These are phyloP conservation scores for Mycena venus DNA, from an alignment of 768 basidiomycete genomes.

Conservation along the genomic window DNA sequence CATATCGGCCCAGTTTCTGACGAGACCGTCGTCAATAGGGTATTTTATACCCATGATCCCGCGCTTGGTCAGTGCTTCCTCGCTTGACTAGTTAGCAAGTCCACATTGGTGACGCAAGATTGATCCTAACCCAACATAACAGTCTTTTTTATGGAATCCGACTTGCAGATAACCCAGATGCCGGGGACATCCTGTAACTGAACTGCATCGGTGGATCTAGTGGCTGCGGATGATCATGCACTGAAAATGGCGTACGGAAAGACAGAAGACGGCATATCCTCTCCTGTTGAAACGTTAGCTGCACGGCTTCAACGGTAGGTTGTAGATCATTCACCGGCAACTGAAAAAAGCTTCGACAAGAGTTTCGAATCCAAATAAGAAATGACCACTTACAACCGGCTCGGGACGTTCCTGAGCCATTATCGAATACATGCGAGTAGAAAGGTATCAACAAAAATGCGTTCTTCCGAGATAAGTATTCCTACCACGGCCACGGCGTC, in stretches of 20 bases:
- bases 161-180: conserved; percentile 85
- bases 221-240: conserved; percentile 39
- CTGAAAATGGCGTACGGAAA: conserved; percentile 11
- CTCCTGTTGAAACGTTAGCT: neutral
- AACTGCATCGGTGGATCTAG: conserved; percentile 81
- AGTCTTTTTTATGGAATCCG: conserved; percentile 84
- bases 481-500: neutral
- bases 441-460: neutral
- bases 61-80: conserved; percentile 81
- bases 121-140: conserved; percentile 70
- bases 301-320: no score
- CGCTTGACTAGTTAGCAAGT: no score
- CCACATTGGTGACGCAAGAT: conserved; percentile 53
- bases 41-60: conserved; percentile 85
- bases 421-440: conserved; percentile 7
- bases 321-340: conserved; percentile 20
- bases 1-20: conserved; percentile 37
- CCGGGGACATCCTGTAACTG: conserved; percentile 80
- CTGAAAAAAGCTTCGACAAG: neutral
- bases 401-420: conserved; percentile 11
- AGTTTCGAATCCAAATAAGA: neutral
- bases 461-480: neutral
- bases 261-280: conserved; percentile 7
- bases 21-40: conserved; percentile 59
- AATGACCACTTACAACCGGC: conserved; percentile 1